Evolutionary conservation across 108 stramenopile species (phyloP), one percentile per base, ranked within the genome.

Genomic region (Epipyxis sp.): DNA sequence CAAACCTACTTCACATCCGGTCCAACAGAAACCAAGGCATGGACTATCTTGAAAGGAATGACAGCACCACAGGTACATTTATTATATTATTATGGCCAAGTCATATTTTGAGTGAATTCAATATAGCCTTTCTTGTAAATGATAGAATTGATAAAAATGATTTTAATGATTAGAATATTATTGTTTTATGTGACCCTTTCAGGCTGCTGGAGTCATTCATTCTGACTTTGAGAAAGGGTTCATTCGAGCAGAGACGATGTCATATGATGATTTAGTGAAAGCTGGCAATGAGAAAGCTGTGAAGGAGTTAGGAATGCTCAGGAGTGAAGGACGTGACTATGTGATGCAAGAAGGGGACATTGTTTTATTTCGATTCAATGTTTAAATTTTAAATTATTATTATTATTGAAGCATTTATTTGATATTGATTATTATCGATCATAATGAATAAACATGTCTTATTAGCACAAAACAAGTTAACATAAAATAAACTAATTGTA

Each of bases 311-410:
- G 97, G 98, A 0, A 69, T 91, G 41, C 59, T 98, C 68, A 83
- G 98, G 54, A 89, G 90, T 78, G 98, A 99, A 86, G 98, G 98
- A 25, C 95, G 96, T 85, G 98, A 98, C 0, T 99, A 99, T 85
- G 83, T 95, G 46, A 94, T 98, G 10, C 91, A 95, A 83, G 95
- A 98, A 62, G 96, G 96, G 39, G 98, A 99, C 82, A 92, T 97
- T 0, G 95, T 99, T 69, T 85, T 96, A 37, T 99, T 99, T 86
- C 89, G 95, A 29, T 97, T 97, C 86, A 99, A 98, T 83, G 95
- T 95, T 0, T 97, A 88, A 59, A 57, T 20, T 25, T 57, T 57
- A 25, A 20, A 57, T 20, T 16, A 25, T 57, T 16, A 25, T 57
- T 57, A 57, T 20, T 57, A n/a, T n/a, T n/a, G n/a, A n/a, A n/a